Percentiles rank a stretch among this genome's conserved stretches.
Evolutionary conservation across 2,329 filamentous ascomycete genomes (phyloP).

Genomic region (Fusarium foetens): DNA sequence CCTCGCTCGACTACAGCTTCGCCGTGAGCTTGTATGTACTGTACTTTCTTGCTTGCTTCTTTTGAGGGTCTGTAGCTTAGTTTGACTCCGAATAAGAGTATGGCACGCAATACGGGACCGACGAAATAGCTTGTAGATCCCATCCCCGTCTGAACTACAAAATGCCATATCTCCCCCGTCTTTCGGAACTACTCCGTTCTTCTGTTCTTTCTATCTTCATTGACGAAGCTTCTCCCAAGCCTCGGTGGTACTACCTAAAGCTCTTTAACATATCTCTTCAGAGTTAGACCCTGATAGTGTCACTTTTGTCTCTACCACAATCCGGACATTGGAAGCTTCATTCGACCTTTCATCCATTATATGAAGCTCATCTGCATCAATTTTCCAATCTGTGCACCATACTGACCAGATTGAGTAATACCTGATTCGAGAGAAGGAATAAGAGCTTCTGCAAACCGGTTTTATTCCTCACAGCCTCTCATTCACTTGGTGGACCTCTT

Average conservation of each 20-base stretch:
- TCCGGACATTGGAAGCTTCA: slow-evolving; percentile 4
- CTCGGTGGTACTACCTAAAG: slow-evolving; percentile 15
- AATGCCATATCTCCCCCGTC: slow-evolving; percentile 40
- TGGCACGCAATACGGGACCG: slow-evolving; percentile 28
- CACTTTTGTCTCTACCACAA: slow-evolving; percentile 12
- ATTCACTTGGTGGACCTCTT: slow-evolving; percentile 16
- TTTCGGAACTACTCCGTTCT: slow-evolving; percentile 23
- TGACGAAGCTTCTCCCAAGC: slow-evolving; percentile 21
- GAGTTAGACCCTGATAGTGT: slow-evolving; percentile 1
- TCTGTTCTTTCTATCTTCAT: slow-evolving; percentile 31
- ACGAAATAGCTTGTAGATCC: slow-evolving; percentile 37
- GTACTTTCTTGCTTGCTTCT: slow-evolving; percentile 17
- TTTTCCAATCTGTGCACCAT: slow-evolving; percentile 8
- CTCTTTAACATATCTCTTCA: background rate
- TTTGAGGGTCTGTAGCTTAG: slow-evolving; percentile 33
- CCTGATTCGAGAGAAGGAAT: slow-evolving; percentile 23
- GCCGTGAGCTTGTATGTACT: slow-evolving; percentile 4
- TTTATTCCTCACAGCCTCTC: slow-evolving; percentile 12
- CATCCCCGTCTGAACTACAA: slow-evolving; percentile 41
- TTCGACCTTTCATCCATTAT: background rate
- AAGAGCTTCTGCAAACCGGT: slow-evolving; percentile 22
- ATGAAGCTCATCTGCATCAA: background rate
- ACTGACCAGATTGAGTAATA: slow-evolving; percentile 19
- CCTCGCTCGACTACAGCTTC: slow-evolving; percentile 33
- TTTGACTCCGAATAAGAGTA: slow-evolving; percentile 23